Evolutionary conservation across 1,139 yeast species (phyloP).

Genomic region (Diutina ranongensis): DNA sequence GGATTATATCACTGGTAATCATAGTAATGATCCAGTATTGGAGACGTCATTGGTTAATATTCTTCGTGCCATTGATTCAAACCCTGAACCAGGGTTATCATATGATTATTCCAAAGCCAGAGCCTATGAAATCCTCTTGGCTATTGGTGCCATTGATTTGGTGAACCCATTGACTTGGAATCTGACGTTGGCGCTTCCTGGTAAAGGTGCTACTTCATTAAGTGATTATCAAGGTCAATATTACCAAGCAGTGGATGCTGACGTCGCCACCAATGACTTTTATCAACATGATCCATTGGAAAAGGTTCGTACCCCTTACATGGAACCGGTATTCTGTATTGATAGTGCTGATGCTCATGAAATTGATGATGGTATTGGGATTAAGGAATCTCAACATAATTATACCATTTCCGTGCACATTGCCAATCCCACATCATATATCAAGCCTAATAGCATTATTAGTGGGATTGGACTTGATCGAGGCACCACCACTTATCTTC

Average conservation of each 20-base stretch:
- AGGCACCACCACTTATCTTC: constrained; percentile 64
- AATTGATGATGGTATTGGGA: constrained; percentile 85
- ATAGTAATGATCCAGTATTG: constrained; percentile 26
- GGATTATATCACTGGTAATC: constrained; percentile 39
- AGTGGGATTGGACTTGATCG: constrained; percentile 49
- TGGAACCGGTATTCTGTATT: constrained; percentile 63
- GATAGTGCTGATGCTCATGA: constrained; percentile 78
- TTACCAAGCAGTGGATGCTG: constrained; percentile 20
- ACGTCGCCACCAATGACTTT: constrained; percentile 14
- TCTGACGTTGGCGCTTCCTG: constrained; percentile 29
- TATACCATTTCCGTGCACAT: constrained; percentile 57
- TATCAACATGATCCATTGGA: constrained; percentile 24
- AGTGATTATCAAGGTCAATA: constrained; percentile 33
- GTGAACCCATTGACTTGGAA: constrained; percentile 41
- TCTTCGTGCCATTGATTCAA: constrained; percentile 23
- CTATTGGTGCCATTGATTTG: constrained; percentile 12
- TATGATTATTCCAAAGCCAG: constrained; percentile 35
- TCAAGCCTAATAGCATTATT: constrained; percentile 36
- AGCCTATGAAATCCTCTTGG: constrained; percentile 35
- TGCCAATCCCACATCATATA: constrained; percentile 76
- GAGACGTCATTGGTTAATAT: constrained; percentile 25
- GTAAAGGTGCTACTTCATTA: constrained; percentile 22
- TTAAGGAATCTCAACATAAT: constrained; percentile 25
- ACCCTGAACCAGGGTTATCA: constrained; percentile 11
- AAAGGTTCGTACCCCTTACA: constrained; percentile 22